Base-by-base conservation (phyloP, 176 grass and related monocot species). In the Eragrostis nindensis region DNA sequence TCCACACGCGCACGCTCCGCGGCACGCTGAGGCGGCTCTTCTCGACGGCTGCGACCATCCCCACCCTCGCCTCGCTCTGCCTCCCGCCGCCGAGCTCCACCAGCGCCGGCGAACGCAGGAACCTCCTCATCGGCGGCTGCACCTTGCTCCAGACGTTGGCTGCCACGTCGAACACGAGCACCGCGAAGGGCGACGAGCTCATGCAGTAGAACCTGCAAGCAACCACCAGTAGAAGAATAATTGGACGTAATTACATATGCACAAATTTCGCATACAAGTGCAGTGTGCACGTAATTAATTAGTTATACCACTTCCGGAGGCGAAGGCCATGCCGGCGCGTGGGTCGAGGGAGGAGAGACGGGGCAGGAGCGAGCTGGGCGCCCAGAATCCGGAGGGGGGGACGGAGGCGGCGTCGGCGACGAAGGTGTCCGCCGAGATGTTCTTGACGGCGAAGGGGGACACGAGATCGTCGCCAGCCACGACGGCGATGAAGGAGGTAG, bases 381-480 rank as follows among this genome's bases (percentile, higher is more conserved):
- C 83, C 73, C 89, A 95, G 86, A 90, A 91, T 1, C 91, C 88
- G 0, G 90, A 87, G 1, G 92, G 86, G 9, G 87, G 87, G 18
- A 82, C 73, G 18, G 87, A 82, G 18, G 83, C 53, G n/a, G 88
- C 92, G 50, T 98, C 95, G 19, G 95, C 92, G 60, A 93, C 86
- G 62, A 95, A 98, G 27, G 91, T 82, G 77, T 98, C 95, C 11
- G 92, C 86, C 12, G 92, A 92, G 62, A 98, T 91, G 72, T 98
- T 98, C 87, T 98, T 98, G 43, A 98, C 95, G 1, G 95, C 92
- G 76, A 98, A 98, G 16, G 95, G 95, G 26, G 95, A 98, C 7
- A 98, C 91, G 25, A 98, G 83, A 61, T 98, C 86, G 24, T 98
- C 95, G 3, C 95, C 95, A 1, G 92, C 92, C 0, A 98, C 59